phyloP scores from a whole-genome alignment of 192 early-diverging fungal genomes.

The Spinellus fusiger region DNA sequence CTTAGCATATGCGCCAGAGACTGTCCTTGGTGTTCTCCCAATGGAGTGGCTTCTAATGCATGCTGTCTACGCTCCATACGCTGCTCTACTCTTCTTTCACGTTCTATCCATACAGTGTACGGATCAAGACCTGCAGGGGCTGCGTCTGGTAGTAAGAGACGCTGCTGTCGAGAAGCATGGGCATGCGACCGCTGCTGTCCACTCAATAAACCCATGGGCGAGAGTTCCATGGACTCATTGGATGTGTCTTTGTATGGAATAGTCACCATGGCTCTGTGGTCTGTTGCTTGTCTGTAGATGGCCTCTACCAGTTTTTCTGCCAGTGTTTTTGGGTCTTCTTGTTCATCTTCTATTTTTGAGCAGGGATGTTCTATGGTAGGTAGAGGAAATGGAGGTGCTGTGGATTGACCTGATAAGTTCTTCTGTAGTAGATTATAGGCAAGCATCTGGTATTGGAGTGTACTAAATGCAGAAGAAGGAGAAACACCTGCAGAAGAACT shows the following conservation, averaged over 20 bases:
- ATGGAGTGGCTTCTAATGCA: slow-evolving; percentile 58
- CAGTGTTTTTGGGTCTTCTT: slow-evolving; percentile 34
- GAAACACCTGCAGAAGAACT: slow-evolving; percentile 2
- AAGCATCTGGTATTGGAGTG: slow-evolving; percentile 19
- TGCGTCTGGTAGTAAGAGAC: slow-evolving; percentile 62
- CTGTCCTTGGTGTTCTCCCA: slow-evolving; percentile 22
- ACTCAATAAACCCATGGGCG: slow-evolving; percentile 41
- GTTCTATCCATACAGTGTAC: slow-evolving; percentile 64
- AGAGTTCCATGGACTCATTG: neutral
- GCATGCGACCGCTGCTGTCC: slow-evolving; percentile 43
- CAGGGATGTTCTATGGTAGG: slow-evolving; percentile 23
- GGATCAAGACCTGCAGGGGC: slow-evolving; percentile 78
- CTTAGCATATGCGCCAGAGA: slow-evolving; percentile 39
- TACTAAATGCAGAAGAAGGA: slow-evolving; percentile 5
- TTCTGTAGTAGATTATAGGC: slow-evolving; percentile 13
- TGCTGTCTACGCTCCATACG: slow-evolving; percentile 71
- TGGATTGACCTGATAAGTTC: neutral
- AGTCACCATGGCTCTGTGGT: slow-evolving; percentile 18
- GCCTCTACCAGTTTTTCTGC: slow-evolving; percentile 44
- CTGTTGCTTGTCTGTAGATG: slow-evolving; percentile 28
- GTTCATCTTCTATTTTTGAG: neutral
- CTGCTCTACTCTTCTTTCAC: slow-evolving; percentile 57
- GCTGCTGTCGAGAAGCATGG: slow-evolving; percentile 51
- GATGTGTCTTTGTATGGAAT: neutral
- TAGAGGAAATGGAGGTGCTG: neutral